Conservation (phyloP, 2,329 filamentous ascomycete genomes). For the Penicillium sp. region DNA sequence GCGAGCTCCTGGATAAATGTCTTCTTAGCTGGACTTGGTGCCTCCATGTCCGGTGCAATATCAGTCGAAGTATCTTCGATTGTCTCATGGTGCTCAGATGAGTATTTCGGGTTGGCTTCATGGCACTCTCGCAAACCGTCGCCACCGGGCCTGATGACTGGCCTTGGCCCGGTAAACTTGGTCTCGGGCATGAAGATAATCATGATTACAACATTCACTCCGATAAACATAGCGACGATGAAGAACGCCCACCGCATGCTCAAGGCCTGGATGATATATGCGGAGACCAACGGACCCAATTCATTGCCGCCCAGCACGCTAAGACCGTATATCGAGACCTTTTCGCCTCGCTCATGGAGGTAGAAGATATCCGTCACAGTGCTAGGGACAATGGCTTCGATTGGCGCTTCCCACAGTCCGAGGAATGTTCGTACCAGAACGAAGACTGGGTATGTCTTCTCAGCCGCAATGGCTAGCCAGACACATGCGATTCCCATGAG, state of each 20-base stretch:
- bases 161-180: not conserved
- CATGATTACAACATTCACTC: constrained; percentile 5
- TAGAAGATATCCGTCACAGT: constrained; percentile 13
- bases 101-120: not conserved
- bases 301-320: constrained; percentile 7
- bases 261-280: constrained; percentile 7
- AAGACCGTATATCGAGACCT: not conserved
- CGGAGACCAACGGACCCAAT: constrained; percentile 8
- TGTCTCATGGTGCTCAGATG: not conserved
- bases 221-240: constrained; percentile 9
- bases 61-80: too few relatives aligned
- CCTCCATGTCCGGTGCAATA: too few relatives aligned
- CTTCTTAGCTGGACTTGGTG: not conserved
- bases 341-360: not conserved
- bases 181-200: constrained; percentile 11
- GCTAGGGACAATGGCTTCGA: not conserved
- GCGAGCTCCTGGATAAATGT: not conserved
- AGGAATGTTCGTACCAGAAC: not conserved
- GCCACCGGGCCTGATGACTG: not conserved
- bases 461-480: not conserved
- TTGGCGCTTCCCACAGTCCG: not conserved
- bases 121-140: too few relatives aligned
- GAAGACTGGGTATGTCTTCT: not conserved
- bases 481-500: not conserved
- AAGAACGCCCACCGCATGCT: constrained; percentile 9